Percentiles rank a stretch among this genome's conserved stretches.
Evolutionary conservation across 352 stramenopile species (phyloP).

Genomic region (Pythium scleroteichum): DNA sequence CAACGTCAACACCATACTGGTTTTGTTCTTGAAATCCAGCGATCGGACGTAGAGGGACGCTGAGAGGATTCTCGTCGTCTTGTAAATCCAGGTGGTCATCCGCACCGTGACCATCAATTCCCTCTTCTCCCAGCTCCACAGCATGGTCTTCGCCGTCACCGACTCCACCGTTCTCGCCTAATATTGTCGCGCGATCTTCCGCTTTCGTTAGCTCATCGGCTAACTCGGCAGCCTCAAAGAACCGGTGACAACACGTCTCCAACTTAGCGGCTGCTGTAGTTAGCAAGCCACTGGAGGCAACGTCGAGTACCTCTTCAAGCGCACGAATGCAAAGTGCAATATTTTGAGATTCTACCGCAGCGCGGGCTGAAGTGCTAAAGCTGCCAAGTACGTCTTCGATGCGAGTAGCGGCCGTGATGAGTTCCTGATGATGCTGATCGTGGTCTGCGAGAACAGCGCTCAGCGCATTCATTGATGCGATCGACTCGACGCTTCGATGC

Average conservation of each 20-base stretch:
- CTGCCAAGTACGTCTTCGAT: neutral
- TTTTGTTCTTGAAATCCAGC: constrained; percentile 39
- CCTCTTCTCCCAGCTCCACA: constrained; percentile 1
- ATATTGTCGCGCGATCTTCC: constrained; percentile 4
- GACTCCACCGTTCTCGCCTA: constrained; percentile 5
- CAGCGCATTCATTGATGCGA: constrained; percentile 51
- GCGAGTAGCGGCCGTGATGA: neutral
- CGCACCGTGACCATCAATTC: neutral
- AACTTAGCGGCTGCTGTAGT: constrained; percentile 36
- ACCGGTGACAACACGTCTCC: constrained; percentile 50
- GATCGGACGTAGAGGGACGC: constrained; percentile 7
- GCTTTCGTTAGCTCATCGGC: constrained; percentile 51
- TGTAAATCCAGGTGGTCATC: neutral
- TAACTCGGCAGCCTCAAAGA: constrained; percentile 72
- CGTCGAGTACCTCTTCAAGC: neutral
- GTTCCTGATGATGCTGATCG: constrained; percentile 23
- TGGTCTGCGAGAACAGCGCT: constrained; percentile 52
- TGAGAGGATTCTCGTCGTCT: constrained; percentile 8
- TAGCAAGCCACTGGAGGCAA: constrained; percentile 10
- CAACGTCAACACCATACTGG: constrained; percentile 59
- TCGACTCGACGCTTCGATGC: constrained; percentile 61
- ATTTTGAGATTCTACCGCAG: neutral
- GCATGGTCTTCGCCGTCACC: constrained; percentile 1
- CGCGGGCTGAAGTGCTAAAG: neutral
- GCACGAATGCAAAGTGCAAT: constrained; percentile 3